Percentiles rank a stretch among this genome's conserved stretches.
Evolutionary conservation across 305 asterid species (phyloP).

Genomic region (Solanum hybrid): DNA sequence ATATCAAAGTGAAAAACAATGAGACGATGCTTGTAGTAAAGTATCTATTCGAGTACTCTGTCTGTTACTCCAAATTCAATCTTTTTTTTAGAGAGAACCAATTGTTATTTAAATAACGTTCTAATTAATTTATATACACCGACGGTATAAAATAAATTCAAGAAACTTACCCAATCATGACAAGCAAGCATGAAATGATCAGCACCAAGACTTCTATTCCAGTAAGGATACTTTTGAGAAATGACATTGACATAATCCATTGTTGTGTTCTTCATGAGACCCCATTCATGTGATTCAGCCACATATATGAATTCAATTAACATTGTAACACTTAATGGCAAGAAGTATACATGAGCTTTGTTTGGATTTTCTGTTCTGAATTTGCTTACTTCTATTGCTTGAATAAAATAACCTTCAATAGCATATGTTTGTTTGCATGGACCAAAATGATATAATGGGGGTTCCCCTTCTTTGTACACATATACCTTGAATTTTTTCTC

Average conservation of each 20-base stretch:
- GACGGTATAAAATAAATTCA: not conserved
- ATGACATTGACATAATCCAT: slow-evolving; percentile 38
- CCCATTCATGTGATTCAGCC: slow-evolving; percentile 36
- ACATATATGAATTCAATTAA: slow-evolving; percentile 35
- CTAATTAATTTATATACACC: not conserved
- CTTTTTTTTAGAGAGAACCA: not conserved
- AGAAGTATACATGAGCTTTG: slow-evolving; percentile 47
- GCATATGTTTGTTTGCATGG: slow-evolving; percentile 55
- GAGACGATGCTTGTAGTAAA: not conserved
- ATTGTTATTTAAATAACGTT: not conserved
- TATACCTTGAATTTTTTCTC: slow-evolving; percentile 43
- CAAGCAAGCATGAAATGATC: slow-evolving; percentile 82
- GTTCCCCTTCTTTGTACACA: slow-evolving; percentile 46
- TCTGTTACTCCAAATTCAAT: not conserved
- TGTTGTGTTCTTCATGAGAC: slow-evolving; percentile 36
- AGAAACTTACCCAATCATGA: slow-evolving; percentile 56
- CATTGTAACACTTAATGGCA: slow-evolving; percentile 51
- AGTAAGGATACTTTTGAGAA: slow-evolving; percentile 41
- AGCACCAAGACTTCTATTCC: slow-evolving; percentile 67
- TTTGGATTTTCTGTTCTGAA: slow-evolving; percentile 41
- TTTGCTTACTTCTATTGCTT: slow-evolving; percentile 30
- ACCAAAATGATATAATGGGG: slow-evolving; percentile 49
- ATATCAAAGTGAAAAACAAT: not conserved
- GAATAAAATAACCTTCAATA: slow-evolving; percentile 50
- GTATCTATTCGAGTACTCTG: not conserved